A percentile compares a stretch with the other conserved stretches of the same genome.
phyloP scores from a whole-genome alignment of 2,329 filamentous ascomycete species.

The Sclerotinia borealis region DNA sequence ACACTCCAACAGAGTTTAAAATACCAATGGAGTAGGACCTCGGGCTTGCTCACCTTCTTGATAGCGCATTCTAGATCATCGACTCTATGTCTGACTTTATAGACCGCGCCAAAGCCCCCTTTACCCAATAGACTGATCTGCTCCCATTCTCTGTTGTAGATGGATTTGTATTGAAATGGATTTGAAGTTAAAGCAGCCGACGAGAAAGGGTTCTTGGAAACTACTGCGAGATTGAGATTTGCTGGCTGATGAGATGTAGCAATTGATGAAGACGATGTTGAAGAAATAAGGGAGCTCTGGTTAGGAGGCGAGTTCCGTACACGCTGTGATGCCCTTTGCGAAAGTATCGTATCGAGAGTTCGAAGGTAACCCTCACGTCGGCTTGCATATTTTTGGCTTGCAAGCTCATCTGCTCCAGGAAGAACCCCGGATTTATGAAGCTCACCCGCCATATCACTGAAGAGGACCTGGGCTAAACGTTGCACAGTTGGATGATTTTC shows the following conservation, averaged over 20 bases:
- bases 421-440: conserved; percentile 25
- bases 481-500: conserved; percentile 27
- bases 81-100: conserved; percentile 53
- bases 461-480: conserved; percentile 21
- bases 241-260: conserved; percentile 3
- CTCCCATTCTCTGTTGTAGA: conserved; percentile 10
- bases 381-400: conserved; percentile 17
- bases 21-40: background rate
- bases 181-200: conserved; percentile 5
- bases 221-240: background rate
- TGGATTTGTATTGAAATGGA: conserved; percentile 7
- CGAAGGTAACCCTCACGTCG: conserved; percentile 22
- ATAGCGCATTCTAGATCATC: conserved; percentile 59
- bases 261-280: background rate
- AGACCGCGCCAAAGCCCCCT: conserved; percentile 61
- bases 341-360: conserved; percentile 26
- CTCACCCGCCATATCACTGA: conserved; percentile 21
- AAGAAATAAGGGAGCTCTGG: background rate
- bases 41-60: conserved; percentile 41
- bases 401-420: conserved; percentile 19
- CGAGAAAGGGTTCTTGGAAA: conserved; percentile 11
- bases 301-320: background rate
- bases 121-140: conserved; percentile 53
- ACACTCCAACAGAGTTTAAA: background rate
- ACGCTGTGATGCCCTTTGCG: conserved; percentile 20